Conservation (phyloP, 768 basidiomycete genomes). For the Sistotremastrum suecicum region DNA sequence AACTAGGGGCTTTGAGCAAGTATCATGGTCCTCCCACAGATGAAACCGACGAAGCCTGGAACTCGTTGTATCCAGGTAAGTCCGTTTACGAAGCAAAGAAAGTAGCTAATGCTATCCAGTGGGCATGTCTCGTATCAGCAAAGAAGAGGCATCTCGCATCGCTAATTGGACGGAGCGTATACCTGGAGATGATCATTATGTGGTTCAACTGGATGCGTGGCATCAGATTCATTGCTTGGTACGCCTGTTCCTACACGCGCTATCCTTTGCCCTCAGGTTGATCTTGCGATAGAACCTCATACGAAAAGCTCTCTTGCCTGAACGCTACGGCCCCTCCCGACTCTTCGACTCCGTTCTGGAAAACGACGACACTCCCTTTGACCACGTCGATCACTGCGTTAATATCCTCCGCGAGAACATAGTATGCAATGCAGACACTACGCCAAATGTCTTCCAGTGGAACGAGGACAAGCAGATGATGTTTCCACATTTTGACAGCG, state of each 20-base stretch:
- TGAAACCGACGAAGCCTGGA: constrained; percentile 12
- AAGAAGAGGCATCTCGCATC: constrained; percentile 8
- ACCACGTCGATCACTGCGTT: constrained; percentile 15
- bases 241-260: background rate
- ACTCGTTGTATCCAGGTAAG: constrained; percentile 9
- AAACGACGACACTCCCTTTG: constrained; percentile 1
- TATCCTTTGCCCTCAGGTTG: too few relatives aligned
- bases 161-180: constrained; percentile 12
- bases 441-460: background rate
- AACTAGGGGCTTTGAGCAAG: too few relatives aligned
- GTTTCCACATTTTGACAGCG: too few relatives aligned
- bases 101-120: constrained; percentile 3
- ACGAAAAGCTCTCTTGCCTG: too few relatives aligned
- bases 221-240: constrained; percentile 17
- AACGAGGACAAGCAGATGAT: too few relatives aligned
- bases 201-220: constrained; percentile 14
- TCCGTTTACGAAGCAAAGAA: too few relatives aligned
- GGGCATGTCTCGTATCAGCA: constrained; percentile 12
- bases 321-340: too few relatives aligned
- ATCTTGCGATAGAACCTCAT: too few relatives aligned
- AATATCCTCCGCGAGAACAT: constrained; percentile 14
- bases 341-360: too few relatives aligned
- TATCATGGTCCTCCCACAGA: constrained; percentile 11
- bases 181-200: constrained; percentile 11
- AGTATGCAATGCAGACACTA: constrained; percentile 16